phyloP scores from a whole-genome alignment of 2,329 filamentous ascomycete species.

The Scedosporium apiospermum region DNA sequence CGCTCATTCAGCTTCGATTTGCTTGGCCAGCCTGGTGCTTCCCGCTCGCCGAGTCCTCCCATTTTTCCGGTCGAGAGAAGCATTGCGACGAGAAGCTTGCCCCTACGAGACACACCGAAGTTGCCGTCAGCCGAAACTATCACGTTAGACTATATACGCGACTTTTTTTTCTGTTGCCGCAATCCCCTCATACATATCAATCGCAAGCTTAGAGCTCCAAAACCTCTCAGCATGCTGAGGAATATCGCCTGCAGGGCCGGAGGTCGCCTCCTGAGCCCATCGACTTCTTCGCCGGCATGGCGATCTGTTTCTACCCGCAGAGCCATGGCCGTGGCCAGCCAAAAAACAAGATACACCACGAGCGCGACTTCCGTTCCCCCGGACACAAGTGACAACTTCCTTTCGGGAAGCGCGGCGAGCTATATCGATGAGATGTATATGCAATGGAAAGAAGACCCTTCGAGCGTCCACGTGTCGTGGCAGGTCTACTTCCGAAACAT shows the following conservation, averaged over 20 bases:
- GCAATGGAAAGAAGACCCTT: conserved; percentile 89
- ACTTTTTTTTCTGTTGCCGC: not conserved
- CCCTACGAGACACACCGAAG: not conserved
- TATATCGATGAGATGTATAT: conserved; percentile 99
- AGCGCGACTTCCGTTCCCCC: conserved; percentile 42
- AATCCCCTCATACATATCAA: conserved; percentile 8
- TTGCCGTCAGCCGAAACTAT: not conserved
- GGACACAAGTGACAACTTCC: conserved; percentile 90
- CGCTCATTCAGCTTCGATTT: conserved; percentile 27
- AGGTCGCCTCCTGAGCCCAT: conserved; percentile 49
- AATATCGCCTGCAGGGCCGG: conserved; percentile 56
- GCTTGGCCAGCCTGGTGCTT: conserved; percentile 1
- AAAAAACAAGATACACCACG: conserved; percentile 39
- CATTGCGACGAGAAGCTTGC: not conserved
- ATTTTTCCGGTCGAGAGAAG: not conserved
- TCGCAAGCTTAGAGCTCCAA: conserved; percentile 17
- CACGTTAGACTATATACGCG: not conserved
- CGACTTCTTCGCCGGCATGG: conserved; percentile 31
- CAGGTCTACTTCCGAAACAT: conserved; percentile 99
- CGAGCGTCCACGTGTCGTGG: conserved; percentile 95
- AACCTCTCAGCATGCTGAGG: conserved; percentile 57
- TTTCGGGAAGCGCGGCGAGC: conserved; percentile 93
- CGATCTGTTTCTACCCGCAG: conserved; percentile 37
- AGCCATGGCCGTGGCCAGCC: conserved; percentile 37
- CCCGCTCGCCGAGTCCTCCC: not conserved